A percentile compares a stretch with the other conserved stretches of the same genome.
phyloP scores from a whole-genome alignment of 768 basidiomycete genomes.

The Amanita rimosa region DNA sequence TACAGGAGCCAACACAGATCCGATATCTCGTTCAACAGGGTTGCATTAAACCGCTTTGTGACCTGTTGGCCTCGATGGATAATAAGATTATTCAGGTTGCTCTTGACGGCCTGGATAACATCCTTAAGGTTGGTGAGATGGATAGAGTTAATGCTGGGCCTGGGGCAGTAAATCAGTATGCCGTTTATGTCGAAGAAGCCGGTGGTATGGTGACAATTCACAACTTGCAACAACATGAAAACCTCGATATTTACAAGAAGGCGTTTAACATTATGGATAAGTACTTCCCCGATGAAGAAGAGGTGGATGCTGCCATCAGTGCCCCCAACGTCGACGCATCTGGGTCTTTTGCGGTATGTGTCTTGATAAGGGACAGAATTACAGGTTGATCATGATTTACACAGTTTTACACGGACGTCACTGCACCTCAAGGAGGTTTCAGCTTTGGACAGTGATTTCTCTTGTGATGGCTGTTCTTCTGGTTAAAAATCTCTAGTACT shows the following conservation, averaged over 20 bases:
- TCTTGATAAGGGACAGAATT: constrained; percentile 3
- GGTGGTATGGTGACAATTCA: constrained; percentile 99
- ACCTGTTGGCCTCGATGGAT: constrained; percentile 95
- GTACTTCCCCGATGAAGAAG: constrained; percentile 98
- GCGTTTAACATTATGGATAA: constrained; percentile 98
- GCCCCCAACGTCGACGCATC: constrained; percentile 66
- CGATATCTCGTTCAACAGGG: constrained; percentile 97
- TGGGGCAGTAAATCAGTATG: constrained; percentile 86
- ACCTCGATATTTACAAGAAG: constrained; percentile 99
- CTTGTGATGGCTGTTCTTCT: constrained; percentile 4
- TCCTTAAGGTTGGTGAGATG: constrained; percentile 93
- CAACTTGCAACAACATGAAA: constrained; percentile 98
- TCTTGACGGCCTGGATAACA: constrained; percentile 96
- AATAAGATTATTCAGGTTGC: constrained; percentile 99
- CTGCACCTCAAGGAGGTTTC: constrained; percentile 92
- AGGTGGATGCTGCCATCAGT: constrained; percentile 71
- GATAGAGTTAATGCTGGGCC: constrained; percentile 80
- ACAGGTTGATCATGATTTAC: constrained; percentile 7
- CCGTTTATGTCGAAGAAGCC: constrained; percentile 91
- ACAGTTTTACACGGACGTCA: constrained; percentile 77
- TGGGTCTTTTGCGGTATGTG: constrained; percentile 64
- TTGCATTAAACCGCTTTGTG: constrained; percentile 97
- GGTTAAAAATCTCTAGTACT: background rate
- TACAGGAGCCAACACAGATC: constrained; percentile 94
- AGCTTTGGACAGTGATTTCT: constrained; percentile 66